phyloP scores from a whole-genome alignment of 192 early-diverging fungal genomes.

The Fimicolochytrium jonesii region DNA sequence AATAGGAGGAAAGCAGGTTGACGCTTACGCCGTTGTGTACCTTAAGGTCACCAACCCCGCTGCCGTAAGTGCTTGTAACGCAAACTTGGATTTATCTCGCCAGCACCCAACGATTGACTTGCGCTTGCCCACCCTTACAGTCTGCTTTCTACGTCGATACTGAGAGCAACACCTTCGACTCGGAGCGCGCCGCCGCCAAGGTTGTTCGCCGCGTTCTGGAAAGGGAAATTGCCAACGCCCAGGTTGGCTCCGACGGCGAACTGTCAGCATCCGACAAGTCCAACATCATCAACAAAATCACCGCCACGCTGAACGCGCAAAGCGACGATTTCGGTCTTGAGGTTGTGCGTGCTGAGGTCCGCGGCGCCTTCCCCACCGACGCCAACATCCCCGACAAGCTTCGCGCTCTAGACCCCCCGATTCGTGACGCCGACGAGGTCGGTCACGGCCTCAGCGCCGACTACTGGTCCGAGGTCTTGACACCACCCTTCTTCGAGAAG shows the following conservation, averaged over 20 bases:
- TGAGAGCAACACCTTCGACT: slow-evolving; percentile 47
- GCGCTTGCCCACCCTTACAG: slow-evolving; percentile 10
- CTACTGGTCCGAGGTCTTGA: slow-evolving; percentile 49
- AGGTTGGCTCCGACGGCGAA: slow-evolving; percentile 19
- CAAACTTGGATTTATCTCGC: neutral
- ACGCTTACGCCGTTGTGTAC: slow-evolving; percentile 49
- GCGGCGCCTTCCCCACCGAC: slow-evolving; percentile 43
- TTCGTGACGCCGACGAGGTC: slow-evolving; percentile 34
- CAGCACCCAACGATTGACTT: neutral
- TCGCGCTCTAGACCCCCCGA: slow-evolving; percentile 47
- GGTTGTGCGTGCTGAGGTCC: slow-evolving; percentile 43
- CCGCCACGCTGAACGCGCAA: slow-evolving; percentile 32
- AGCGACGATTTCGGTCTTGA: slow-evolving; percentile 37
- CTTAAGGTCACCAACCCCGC: slow-evolving; percentile 43
- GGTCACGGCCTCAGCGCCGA: slow-evolving; percentile 44
- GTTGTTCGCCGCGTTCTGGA: slow-evolving; percentile 34
- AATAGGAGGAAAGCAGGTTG: slow-evolving; percentile 39
- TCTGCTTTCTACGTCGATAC: slow-evolving; percentile 49
- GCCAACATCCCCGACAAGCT: slow-evolving; percentile 42
- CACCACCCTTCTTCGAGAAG: slow-evolving; percentile 51
- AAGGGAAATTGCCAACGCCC: slow-evolving; percentile 35
- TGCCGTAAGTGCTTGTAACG: slow-evolving; percentile 24
- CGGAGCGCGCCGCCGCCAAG: slow-evolving; percentile 52
- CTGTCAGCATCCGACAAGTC: slow-evolving; percentile 31
- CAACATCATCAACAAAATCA: slow-evolving; percentile 38